phyloP scores from a whole-genome alignment of 495 filamentous ascomycete species.

The Neurospora africana region DNA sequence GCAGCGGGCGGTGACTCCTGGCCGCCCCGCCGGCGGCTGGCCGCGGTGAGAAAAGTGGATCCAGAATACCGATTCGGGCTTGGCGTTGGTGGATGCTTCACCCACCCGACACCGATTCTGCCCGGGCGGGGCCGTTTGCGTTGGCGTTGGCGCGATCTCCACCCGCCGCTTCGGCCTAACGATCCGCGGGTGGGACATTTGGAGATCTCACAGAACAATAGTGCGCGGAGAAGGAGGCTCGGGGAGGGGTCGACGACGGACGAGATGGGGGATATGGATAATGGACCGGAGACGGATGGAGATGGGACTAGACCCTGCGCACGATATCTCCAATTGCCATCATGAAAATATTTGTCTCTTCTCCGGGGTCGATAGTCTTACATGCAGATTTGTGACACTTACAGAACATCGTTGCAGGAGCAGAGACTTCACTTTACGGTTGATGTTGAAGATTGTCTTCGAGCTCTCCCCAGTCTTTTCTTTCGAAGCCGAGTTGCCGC shows the following conservation, averaged over 20 bases:
- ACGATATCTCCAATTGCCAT: background rate
- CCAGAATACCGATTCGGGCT: background rate
- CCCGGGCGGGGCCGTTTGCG: background rate
- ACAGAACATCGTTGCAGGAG: background rate
- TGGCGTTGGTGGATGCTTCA: background rate
- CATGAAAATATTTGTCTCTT: background rate
- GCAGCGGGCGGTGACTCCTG: background rate
- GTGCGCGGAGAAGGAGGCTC: constrained; percentile 17
- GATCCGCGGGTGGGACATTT: background rate
- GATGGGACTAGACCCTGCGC: background rate
- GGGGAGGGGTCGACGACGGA: constrained; percentile 13
- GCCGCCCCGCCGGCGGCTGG: background rate
- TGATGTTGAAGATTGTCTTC: background rate
- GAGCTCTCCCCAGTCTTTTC: background rate
- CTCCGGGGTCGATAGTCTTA: background rate
- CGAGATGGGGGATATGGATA: background rate
- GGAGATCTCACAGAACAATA: background rate
- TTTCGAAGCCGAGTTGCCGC: background rate
- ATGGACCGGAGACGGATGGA: background rate
- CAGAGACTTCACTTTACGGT: background rate
- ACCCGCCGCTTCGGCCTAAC: background rate
- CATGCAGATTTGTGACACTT: background rate
- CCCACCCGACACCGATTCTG: background rate
- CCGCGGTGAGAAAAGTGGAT: background rate
- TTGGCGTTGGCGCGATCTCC: background rate